Percentiles rank a stretch among this genome's conserved stretches.
Conservation (phyloP, 2,329 filamentous ascomycete genomes). For the Colletotrichum salicis region DNA sequence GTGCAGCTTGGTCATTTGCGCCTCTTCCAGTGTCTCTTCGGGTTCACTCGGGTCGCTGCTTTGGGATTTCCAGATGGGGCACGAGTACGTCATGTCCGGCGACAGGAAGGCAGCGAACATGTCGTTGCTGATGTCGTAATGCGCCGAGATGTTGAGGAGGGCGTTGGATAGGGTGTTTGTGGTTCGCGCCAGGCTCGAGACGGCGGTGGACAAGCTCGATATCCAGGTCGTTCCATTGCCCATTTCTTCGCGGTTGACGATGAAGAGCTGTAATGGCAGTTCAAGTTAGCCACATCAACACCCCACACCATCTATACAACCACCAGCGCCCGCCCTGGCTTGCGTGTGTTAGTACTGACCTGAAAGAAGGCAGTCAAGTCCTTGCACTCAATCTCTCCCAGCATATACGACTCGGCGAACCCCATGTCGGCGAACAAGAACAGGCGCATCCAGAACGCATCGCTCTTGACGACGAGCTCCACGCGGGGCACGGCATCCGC, state of each 20-base stretch:
- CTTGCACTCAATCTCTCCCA: conserved; percentile 74
- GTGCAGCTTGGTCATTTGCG: conserved; percentile 74
- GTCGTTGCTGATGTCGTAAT: conserved; percentile 81
- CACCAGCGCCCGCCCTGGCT: too few species aligned
- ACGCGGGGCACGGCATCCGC: conserved; percentile 53
- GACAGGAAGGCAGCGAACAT: conserved; percentile 81
- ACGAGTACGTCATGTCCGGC: conserved; percentile 81
- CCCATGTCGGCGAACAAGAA: conserved; percentile 80
- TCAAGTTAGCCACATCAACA: conserved; percentile 31
- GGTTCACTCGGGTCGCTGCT: conserved; percentile 48
- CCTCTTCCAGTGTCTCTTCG: conserved; percentile 70
- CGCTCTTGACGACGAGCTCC: conserved; percentile 70
- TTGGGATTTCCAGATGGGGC: conserved; percentile 70
- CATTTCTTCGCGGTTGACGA: conserved; percentile 72
- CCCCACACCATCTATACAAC: too few species aligned
- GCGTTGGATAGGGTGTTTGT: conserved; percentile 69
- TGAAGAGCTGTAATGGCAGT: conserved; percentile 67
- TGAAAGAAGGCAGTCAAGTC: conserved; percentile 77
- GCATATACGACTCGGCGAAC: conserved; percentile 79
- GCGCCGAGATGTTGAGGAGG: conserved; percentile 74
- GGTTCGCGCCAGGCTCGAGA: conserved; percentile 67
- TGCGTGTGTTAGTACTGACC: conserved; percentile 48
- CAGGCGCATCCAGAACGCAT: conserved; percentile 77
- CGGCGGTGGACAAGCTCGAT: conserved; percentile 66
- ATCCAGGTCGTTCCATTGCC: conserved; percentile 72